These are phyloP conservation scores for Thalassiosira allenii DNA, from an alignment of 352 stramenopile species.

Conservation along the genomic window DNA sequence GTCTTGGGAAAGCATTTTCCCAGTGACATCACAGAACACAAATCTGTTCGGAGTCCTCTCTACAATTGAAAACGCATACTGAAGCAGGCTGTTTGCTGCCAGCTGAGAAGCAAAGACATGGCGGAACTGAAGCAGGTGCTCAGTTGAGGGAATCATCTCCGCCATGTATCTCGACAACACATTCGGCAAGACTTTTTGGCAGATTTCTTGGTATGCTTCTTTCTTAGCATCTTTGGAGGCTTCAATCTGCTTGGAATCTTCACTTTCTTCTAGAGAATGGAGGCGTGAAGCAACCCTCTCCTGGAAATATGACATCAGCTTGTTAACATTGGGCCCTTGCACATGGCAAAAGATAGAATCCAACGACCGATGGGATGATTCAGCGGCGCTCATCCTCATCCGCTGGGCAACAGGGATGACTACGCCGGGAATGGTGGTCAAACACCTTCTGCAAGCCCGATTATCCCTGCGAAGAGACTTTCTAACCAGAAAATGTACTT, in stretches of 20 bases:
- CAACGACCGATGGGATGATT: conserved; percentile 56
- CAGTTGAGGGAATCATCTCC: conserved; percentile 53
- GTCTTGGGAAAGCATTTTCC: conserved; percentile 76
- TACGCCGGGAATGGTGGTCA: conserved; percentile 69
- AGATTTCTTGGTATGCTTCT: conserved; percentile 74
- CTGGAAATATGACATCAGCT: conserved; percentile 55
- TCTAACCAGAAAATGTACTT: conserved; percentile 78
- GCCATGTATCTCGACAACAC: conserved; percentile 76
- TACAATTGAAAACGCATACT: conserved; percentile 82
- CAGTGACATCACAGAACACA: conserved; percentile 71
- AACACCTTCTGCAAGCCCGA: conserved; percentile 67
- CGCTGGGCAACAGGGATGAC: conserved; percentile 85
- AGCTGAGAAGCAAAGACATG: conserved; percentile 78
- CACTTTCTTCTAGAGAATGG: conserved; percentile 20
- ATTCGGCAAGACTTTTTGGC: conserved; percentile 61
- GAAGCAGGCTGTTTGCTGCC: conserved; percentile 81
- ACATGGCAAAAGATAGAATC: conserved; percentile 52
- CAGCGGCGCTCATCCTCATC: conserved; percentile 76
- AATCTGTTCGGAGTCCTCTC: conserved; percentile 82
- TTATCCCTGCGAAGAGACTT: conserved; percentile 78
- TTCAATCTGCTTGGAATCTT: conserved; percentile 35
- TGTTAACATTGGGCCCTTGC: conserved; percentile 38
- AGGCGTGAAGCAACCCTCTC: conserved; percentile 56
- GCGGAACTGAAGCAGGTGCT: conserved; percentile 79
- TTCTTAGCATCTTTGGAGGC: conserved; percentile 55